phyloP scores from a whole-genome alignment of 169 alveolate genomes.

The Perkinsus marinus region DNA sequence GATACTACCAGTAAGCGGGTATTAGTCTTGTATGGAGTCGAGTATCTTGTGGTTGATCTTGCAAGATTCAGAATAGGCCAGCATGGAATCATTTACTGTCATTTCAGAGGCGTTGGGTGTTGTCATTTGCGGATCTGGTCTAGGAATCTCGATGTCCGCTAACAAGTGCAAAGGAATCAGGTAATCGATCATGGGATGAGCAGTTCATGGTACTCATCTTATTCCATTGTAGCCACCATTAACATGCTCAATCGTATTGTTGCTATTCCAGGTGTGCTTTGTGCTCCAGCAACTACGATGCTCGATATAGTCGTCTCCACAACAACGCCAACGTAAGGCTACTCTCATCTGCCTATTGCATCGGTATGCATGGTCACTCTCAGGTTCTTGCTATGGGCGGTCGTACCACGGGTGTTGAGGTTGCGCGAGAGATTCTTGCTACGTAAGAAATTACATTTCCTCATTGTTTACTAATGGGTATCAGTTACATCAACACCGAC shows the following conservation, averaged over 20 bases:
- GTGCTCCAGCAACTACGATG: not conserved
- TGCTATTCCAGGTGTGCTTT: not conserved
- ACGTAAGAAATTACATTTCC: not conserved
- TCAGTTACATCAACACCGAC: not conserved
- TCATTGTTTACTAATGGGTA: not conserved
- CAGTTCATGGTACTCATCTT: no score
- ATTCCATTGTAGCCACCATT: not conserved
- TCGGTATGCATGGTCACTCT: no score
- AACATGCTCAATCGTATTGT: not conserved
- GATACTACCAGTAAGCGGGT: not conserved
- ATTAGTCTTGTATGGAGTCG: not conserved
- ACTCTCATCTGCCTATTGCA: no score
- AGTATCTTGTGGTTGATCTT: not conserved
- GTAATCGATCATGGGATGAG: not conserved
- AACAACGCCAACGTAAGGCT: not conserved
- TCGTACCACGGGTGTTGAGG: constrained; percentile 34
- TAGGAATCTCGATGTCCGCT: constrained; percentile 36
- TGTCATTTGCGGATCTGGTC: constrained; percentile 35
- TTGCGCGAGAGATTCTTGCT: constrained; percentile 27
- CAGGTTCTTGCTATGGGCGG: constrained; percentile 32
- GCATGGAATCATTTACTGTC: not conserved
- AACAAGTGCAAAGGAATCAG: constrained; percentile 33
- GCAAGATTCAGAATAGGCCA: not conserved
- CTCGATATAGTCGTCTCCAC: not conserved
- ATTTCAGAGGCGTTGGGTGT: constrained; percentile 16